These are phyloP conservation scores for Aureobasidium sp. DNA, from an alignment of 2,329 filamentous ascomycete species.

Conservation along the genomic window DNA sequence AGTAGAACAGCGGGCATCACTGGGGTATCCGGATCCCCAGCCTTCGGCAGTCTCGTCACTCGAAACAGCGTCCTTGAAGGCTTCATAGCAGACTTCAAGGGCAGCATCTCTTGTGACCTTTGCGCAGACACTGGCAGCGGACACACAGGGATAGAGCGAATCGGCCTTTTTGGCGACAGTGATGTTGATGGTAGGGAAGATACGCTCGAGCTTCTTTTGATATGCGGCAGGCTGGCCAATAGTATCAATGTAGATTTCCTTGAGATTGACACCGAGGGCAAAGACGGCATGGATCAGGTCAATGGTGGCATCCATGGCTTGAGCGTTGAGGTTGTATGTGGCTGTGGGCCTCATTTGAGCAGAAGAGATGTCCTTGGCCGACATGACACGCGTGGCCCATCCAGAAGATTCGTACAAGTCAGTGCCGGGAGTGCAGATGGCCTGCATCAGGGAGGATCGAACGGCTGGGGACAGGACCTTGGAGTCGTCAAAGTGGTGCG, in stretches of 20 bases:
- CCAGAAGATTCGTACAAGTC: conserved; percentile 61
- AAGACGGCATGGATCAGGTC: conserved; percentile 72
- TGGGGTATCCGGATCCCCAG: conserved; percentile 94
- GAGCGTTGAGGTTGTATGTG: conserved; percentile 87
- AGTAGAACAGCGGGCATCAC: conserved; percentile 67
- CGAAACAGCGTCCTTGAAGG: conserved; percentile 35
- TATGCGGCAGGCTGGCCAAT: conserved; percentile 77
- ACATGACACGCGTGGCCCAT: conserved; percentile 76
- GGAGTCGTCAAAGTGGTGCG: conserved; percentile 89
- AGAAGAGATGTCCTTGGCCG: conserved; percentile 73
- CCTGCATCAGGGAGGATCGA: conserved; percentile 63
- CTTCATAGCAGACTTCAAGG: conserved; percentile 68
- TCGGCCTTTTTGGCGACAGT: conserved; percentile 69
- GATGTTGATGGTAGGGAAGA: conserved; percentile 64
- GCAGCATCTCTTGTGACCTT: conserved; percentile 93
- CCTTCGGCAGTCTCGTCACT: conserved; percentile 35
- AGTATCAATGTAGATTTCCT: conserved; percentile 91
- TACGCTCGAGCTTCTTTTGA: conserved; percentile 72
- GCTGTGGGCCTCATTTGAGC: conserved; percentile 62
- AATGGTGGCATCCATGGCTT: conserved; percentile 89
- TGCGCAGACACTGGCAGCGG: conserved; percentile 86
- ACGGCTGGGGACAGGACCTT: conserved; percentile 81
- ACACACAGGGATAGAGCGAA: conserved; percentile 84
- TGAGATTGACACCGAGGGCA: conserved; percentile 69
- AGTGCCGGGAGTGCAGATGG: conserved; percentile 60